phyloP scores from a whole-genome alignment of 257 asterid species.

The Solanum tarijense region DNA sequence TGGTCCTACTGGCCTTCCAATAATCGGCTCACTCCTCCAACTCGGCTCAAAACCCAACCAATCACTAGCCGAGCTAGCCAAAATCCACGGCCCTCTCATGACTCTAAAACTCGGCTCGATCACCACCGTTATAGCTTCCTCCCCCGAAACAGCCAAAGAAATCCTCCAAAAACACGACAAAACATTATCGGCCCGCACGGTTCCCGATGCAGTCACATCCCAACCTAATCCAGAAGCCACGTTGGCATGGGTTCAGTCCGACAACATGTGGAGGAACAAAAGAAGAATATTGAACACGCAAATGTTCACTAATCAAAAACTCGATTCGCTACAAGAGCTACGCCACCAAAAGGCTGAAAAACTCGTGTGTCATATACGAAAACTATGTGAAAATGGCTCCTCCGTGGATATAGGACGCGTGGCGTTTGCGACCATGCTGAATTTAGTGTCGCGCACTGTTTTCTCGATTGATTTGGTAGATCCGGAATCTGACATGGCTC shows the following conservation, averaged over 20 bases:
- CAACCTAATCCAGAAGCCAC: not conserved
- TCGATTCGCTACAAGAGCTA: not conserved
- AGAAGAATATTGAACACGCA: not conserved
- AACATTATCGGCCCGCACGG: not conserved
- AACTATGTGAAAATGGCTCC: not conserved
- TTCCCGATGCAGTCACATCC: not conserved
- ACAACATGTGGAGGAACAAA: not conserved
- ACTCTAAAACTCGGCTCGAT: not conserved
- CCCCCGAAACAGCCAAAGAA: not conserved
- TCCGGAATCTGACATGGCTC: not conserved
- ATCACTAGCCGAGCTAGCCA: not conserved
- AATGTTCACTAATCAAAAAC: not conserved
- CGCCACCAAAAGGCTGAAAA: not conserved
- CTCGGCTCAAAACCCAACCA: not conserved
- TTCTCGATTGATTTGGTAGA: not conserved
- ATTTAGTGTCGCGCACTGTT: not conserved
- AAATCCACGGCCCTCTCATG: slow-evolving; percentile 6
- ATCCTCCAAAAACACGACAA: slow-evolving; percentile 4
- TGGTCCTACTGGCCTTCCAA: not conserved
- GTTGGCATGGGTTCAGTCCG: not conserved
- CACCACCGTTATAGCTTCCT: not conserved
- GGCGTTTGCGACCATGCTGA: not conserved
- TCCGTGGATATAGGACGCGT: not conserved
- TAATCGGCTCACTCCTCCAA: not conserved
- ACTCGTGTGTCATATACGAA: not conserved